phyloP scores from a whole-genome alignment of 805 yeast genomes.

The Candida nemodendra region DNA sequence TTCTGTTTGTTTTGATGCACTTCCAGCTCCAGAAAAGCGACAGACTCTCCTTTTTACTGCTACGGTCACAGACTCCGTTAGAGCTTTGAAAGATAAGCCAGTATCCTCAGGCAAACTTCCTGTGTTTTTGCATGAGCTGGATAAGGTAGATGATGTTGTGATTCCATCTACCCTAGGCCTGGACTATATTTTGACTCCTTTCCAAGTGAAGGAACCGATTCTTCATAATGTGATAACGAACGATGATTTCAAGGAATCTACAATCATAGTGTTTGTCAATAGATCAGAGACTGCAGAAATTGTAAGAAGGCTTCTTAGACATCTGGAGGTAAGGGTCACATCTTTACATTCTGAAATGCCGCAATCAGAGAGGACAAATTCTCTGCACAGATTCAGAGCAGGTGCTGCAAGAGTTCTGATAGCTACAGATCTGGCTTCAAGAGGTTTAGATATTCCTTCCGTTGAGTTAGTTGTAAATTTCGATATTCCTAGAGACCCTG shows the following conservation, averaged over 20 bases:
- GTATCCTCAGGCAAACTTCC: conserved; percentile 53
- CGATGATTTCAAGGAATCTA: conserved; percentile 59
- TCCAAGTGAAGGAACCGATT: conserved; percentile 87
- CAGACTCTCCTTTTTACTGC: conserved; percentile 94
- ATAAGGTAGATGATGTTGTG: conserved; percentile 69
- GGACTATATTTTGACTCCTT: conserved; percentile 74
- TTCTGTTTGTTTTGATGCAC: conserved; percentile 61
- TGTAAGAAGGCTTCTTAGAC: conserved; percentile 70
- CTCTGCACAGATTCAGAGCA: conserved; percentile 90
- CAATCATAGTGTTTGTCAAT: conserved; percentile 88
- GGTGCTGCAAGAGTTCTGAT: conserved; percentile 89
- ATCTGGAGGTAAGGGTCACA: conserved; percentile 76
- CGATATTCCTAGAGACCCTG: conserved; percentile 82
- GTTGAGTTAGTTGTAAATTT: conserved; percentile 77
- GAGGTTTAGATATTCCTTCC: conserved; percentile 82
- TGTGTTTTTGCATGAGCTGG: conserved; percentile 73
- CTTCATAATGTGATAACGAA: conserved; percentile 64
- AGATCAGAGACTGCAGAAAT: conserved; percentile 89
- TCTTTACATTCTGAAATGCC: conserved; percentile 94
- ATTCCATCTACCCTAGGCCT: conserved; percentile 72
- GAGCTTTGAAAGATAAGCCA: conserved; percentile 68
- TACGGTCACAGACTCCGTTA: conserved; percentile 89
- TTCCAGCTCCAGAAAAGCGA: conserved; percentile 71
- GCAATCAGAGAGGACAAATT: conserved; percentile 85
- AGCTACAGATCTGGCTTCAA: conserved; percentile 94